Evolutionary conservation across 2,329 filamentous ascomycete species (phyloP).

Genomic region (Neoascochyta sp.): DNA sequence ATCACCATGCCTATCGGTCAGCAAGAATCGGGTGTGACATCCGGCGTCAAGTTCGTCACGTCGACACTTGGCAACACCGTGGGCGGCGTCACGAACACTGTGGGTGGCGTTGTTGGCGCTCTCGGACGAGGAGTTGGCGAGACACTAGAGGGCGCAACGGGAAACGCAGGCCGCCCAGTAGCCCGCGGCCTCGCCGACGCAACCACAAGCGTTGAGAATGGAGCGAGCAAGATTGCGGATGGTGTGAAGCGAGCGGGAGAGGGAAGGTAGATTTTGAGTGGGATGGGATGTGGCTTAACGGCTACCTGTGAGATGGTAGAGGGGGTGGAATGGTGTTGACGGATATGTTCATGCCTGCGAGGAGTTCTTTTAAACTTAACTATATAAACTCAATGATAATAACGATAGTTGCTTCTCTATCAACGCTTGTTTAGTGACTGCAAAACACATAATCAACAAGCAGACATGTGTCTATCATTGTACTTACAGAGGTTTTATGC

Average conservation of each 20-base stretch:
- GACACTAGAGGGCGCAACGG: slow-evolving; percentile 46
- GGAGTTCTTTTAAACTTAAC: no score
- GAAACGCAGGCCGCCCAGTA: slow-evolving; percentile 42
- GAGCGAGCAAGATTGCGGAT: slow-evolving; percentile 41
- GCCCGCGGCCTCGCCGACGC: slow-evolving; percentile 43
- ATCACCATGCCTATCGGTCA: slow-evolving; percentile 35
- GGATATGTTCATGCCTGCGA: no score
- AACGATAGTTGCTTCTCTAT: no score
- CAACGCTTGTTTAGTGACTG: no score
- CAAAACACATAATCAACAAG: no score
- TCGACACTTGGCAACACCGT: slow-evolving; percentile 54
- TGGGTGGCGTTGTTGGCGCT: slow-evolving; percentile 52
- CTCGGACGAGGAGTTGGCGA: slow-evolving; percentile 45
- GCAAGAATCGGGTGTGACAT: slow-evolving; percentile 46
- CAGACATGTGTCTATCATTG: no score
- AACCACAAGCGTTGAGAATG: slow-evolving; percentile 46
- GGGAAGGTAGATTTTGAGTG: slow-evolving; percentile 36
- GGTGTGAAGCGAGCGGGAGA: slow-evolving; percentile 48
- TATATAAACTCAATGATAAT: no score
- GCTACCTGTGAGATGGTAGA: not conserved
- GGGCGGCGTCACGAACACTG: slow-evolving; percentile 52
- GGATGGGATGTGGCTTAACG: no score
- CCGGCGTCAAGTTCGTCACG: slow-evolving; percentile 54
- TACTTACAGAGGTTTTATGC: no score
- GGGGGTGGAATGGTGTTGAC: not conserved